Base-by-base conservation (phyloP, 2,329 filamentous ascomycete genomes). In the Pezicula neosporulosa region DNA sequence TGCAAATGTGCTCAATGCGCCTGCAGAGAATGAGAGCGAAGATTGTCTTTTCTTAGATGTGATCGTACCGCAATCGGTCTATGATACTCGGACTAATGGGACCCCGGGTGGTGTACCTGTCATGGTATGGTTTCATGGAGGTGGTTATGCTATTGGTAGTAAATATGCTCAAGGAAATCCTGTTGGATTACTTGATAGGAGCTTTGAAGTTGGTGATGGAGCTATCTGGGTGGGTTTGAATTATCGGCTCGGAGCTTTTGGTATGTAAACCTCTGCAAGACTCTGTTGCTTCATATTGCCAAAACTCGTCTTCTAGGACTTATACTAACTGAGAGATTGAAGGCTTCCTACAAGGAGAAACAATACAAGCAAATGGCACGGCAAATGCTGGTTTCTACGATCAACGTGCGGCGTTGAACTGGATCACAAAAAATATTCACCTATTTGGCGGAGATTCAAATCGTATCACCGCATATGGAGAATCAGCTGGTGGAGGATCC, bases 351-450 rank as follows among this genome's bases (percentile, higher is more conserved):
- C 68, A 68, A 9, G 77, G 71, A 41, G 68, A 71, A 24, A 72
- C 63, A 24, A 64, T 76, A 38, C 69, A 72, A 42, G 16, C 27
- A 33, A 65, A 72, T 52, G 76, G 72, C 10, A 68, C 66, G 6
- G 66, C 73, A 6, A 81, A 81, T 57, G 72, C 71, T 12, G 77
- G 70, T 3, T 62, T 80, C 0, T 68, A 73, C 52, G 78, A 82
- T 52, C 78, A 82, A 58, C 70, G 76, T 5, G 67, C 78, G 24
- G 77, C 76, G 24, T 65, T 83, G 8, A 67, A 80, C 56, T 83
- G 80, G 80, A 72, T 82, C 6, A 70, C 76, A 47, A 61, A 73
- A 44, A 65, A 79, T 53, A 78, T 80, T 47, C 66, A 73, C 55
- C 62, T 71, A n/a, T 82, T 81, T 56, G 78, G 78, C 5, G 78